phyloP scores from a whole-genome alignment of 257 asterid species.

The Forsythia viridissima region DNA sequence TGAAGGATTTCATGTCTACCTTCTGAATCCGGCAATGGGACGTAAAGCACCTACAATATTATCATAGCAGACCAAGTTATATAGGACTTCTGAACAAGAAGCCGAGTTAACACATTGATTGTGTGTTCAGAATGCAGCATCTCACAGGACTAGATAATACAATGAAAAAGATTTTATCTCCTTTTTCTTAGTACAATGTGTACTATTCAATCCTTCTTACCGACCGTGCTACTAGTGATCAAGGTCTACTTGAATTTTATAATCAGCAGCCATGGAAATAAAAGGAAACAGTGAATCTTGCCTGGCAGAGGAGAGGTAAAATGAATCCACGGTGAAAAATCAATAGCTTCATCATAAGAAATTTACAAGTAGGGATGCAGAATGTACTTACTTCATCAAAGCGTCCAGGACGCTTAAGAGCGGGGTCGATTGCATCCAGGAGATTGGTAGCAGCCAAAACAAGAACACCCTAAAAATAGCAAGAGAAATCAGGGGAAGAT shows the following conservation, averaged over 20 bases:
- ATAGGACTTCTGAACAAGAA: no score
- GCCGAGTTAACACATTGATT: neutral
- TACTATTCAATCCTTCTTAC: neutral
- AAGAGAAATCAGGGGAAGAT: constrained; percentile 3
- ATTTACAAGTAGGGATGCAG: constrained; percentile 14
- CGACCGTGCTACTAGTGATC: neutral
- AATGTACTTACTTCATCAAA: constrained; percentile 69
- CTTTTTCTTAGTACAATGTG: neutral
- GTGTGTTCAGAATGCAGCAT: neutral
- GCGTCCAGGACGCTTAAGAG: constrained; percentile 97
- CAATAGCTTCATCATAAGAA: neutral
- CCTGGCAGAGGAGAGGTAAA: neutral
- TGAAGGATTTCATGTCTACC: constrained; percentile 76
- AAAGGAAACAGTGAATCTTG: neutral
- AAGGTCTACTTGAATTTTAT: no score
- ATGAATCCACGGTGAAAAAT: neutral
- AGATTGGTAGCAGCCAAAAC: constrained; percentile 98
- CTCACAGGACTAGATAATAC: neutral
- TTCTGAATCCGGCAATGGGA: constrained; percentile 90
- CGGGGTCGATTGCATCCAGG: constrained; percentile 85
- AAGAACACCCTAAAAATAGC: constrained; percentile 74
- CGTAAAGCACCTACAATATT: constrained; percentile 70
- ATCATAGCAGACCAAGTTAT: constrained; percentile 3
- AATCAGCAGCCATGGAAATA: neutral
- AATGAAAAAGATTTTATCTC: neutral